These are phyloP conservation scores for Gossypium davidsonii DNA, from an alignment of 441 rosid genomes.

Conservation along the genomic window DNA sequence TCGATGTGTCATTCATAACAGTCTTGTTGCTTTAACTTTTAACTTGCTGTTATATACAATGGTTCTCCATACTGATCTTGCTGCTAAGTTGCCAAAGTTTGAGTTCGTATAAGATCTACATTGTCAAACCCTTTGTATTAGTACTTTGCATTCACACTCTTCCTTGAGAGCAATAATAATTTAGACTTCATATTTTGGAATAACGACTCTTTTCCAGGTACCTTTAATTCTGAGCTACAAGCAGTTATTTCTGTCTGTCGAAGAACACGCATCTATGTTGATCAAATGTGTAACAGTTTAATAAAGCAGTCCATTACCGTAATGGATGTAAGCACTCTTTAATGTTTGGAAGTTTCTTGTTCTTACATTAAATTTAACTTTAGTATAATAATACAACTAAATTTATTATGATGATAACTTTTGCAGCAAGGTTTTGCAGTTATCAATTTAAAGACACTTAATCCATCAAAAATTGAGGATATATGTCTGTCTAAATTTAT, in stretches of 20 bases:
- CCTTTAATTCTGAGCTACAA: constrained; percentile 59
- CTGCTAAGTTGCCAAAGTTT: constrained; percentile 8
- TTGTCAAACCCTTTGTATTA: constrained; percentile 2
- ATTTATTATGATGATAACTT: background rate
- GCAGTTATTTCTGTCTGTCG: constrained; percentile 64
- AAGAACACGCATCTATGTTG: constrained; percentile 58
- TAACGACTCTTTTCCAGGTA: constrained; percentile 35
- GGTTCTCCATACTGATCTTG: background rate
- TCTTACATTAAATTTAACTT: background rate
- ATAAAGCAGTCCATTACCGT: constrained; percentile 49
- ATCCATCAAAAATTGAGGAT: constrained; percentile 47
- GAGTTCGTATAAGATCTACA: background rate
- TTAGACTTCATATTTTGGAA: constrained; percentile 16
- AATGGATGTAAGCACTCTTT: constrained; percentile 45
- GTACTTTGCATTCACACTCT: background rate
- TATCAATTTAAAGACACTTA: constrained; percentile 57
- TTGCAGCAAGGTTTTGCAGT: constrained; percentile 73
- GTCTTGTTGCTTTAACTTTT: background rate
- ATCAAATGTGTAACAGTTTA: constrained; percentile 47
- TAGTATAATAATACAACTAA: background rate
- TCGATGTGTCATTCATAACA: background rate
- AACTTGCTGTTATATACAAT: background rate
- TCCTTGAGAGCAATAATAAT: background rate
- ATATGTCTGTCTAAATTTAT: constrained; percentile 65
- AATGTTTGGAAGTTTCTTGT: background rate